Evolutionary conservation across 192 early-diverging fungal genomes (phyloP), one percentile per base, ranked within the genome.

Genomic region (Funneliformis geosporum): DNA sequence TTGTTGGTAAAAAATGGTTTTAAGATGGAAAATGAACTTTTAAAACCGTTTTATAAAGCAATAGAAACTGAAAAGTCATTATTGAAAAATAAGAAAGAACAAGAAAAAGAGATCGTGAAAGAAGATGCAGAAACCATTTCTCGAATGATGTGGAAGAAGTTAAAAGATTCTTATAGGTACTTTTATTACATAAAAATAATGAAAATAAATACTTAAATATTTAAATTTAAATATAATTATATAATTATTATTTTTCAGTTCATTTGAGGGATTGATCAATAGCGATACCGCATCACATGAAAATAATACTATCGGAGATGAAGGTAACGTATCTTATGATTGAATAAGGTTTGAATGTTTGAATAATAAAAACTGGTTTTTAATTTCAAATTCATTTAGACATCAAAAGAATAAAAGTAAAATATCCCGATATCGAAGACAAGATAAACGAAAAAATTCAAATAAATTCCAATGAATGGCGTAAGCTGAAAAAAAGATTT

Each of bases 101-200:
- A 73, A 10, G 25, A 73, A 73, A 73, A 27, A 11, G 46, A 46
- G 8, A 10, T 9, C 16, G 25, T 73, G n/a, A 73, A 47, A 16
- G 42, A n/a, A 50, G 33, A 75, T 38, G 73, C 38, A 25, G 59
- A 59, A 61, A 39, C 61, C 10, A 42, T 75, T 16, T 6, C 23
- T 21, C 62, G 42, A 10, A 60, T 75, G 38, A 28, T 16, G 9
- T 61, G 47, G 73, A 46, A 40, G 12, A 40, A 11, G 2, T 75
- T 75, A 42, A 61, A 39, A 59, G 38, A 60, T 18, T 16, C 28
- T 4, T 75, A 75, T n/a, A 75, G 73, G 73, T 75, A 75, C n/a
- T n/a, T 5, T 12, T 10, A 25, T 23, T 8, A 38, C 0, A 1
- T n/a, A 39, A 42, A 21, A 40, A 44, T n/a, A 38, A n/a, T 7